Conservation (phyloP, 495 filamentous ascomycete genomes). For the Aspergillus funiculosus region DNA sequence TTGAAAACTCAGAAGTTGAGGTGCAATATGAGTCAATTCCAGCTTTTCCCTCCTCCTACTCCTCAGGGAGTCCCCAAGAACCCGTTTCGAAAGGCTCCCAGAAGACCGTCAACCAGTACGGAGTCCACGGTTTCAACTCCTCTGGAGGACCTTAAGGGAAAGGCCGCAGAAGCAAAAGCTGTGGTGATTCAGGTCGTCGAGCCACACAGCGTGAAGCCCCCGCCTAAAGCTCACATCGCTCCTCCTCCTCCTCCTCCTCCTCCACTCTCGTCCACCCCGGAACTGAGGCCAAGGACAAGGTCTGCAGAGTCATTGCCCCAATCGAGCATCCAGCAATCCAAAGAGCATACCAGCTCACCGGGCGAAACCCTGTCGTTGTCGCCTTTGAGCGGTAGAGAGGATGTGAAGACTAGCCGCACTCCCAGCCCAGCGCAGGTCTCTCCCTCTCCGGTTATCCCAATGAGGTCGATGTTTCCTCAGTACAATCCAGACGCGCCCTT, state of each 20-base stretch:
- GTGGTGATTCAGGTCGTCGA: slow-evolving; percentile 38
- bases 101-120: slow-evolving; percentile 23
- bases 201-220: slow-evolving; percentile 28
- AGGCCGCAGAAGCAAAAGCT: slow-evolving; percentile 31
- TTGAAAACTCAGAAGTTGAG: slow-evolving; percentile 1
- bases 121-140: slow-evolving; percentile 32
- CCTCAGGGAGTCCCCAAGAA: slow-evolving; percentile 35
- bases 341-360: too few species aligned
- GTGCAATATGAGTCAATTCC: slow-evolving; percentile 47
- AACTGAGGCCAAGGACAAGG: slow-evolving; percentile 11
- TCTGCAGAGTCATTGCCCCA: slow-evolving; percentile 24
- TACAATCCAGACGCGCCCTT: slow-evolving; percentile 68
- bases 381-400: background rate
- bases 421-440: slow-evolving; percentile 29
- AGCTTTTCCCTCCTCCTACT: slow-evolving; percentile 50
- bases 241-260: slow-evolving; percentile 20
- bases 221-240: slow-evolving; percentile 17
- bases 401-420: slow-evolving; percentile 26
- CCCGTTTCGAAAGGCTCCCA: slow-evolving; percentile 30
- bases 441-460: slow-evolving; percentile 38
- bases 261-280: slow-evolving; percentile 15
- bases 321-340: slow-evolving; percentile 20
- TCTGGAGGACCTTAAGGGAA: slow-evolving; percentile 31
- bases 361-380: slow-evolving; percentile 8
- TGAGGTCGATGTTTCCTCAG: slow-evolving; percentile 74